Evolutionary conservation across 2,329 filamentous ascomycete species (phyloP).

Genomic region (Ophiostoma sp.): DNA sequence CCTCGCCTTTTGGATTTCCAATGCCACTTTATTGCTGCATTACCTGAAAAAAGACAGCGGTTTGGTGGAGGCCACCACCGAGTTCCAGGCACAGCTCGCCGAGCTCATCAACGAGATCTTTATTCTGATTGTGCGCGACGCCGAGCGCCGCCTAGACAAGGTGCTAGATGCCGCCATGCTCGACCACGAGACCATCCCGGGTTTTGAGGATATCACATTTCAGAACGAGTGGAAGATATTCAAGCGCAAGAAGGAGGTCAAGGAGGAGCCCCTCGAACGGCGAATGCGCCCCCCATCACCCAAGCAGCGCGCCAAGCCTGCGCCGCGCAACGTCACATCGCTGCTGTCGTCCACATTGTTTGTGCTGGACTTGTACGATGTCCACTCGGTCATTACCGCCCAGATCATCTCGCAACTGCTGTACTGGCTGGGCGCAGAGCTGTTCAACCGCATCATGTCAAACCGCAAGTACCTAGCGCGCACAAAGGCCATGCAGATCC

Average conservation of each 20-base stretch:
- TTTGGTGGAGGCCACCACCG: conserved; percentile 70
- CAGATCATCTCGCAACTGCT: conserved; percentile 89
- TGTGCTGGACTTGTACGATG: conserved; percentile 96
- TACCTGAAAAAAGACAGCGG: conserved; percentile 93
- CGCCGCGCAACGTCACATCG: conserved; percentile 91
- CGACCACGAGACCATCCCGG: conserved; percentile 95
- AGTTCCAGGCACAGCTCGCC: conserved; percentile 88
- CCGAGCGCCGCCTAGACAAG: conserved; percentile 92
- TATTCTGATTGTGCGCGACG: conserved; percentile 92
- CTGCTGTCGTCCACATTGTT: conserved; percentile 93
- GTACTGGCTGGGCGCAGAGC: conserved; percentile 92
- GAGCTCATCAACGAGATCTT: conserved; percentile 98
- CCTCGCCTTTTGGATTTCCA: conserved; percentile 97
- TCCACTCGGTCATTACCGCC: conserved; percentile 90
- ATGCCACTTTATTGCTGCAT: conserved; percentile 88
- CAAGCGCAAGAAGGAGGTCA: conserved; percentile 82
- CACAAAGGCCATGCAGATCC: conserved; percentile 99
- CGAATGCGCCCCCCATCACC: conserved; percentile 88
- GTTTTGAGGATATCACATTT: conserved; percentile 93
- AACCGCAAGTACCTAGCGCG: conserved; percentile 90
- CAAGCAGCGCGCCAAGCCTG: conserved; percentile 84
- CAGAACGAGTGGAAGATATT: conserved; percentile 99
- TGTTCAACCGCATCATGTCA: conserved; percentile 97
- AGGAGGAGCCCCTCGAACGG: conserved; percentile 86
- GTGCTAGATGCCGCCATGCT: conserved; percentile 89